phyloP scores from a whole-genome alignment of 495 filamentous ascomycete genomes.

The Pyrenula aspistea region DNA sequence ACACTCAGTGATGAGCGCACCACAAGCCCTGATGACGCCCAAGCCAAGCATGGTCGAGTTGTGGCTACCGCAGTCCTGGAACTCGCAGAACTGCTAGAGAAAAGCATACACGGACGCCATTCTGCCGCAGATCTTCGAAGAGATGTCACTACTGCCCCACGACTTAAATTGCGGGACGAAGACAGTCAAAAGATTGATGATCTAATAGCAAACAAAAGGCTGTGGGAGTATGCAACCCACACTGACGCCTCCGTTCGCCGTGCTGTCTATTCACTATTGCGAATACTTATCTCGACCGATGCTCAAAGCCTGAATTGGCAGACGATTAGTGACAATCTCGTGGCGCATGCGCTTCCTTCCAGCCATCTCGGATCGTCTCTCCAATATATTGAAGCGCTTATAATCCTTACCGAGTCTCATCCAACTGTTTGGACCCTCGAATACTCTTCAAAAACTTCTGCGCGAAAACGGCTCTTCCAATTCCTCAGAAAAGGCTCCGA shows the following conservation, averaged over 20 bases:
- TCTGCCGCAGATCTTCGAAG: neutral
- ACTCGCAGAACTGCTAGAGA: constrained; percentile 30
- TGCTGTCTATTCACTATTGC: constrained; percentile 54
- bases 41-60: constrained; percentile 73
- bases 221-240: constrained; percentile 65
- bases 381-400: constrained; percentile 53
- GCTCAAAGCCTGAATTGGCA: constrained; percentile 44
- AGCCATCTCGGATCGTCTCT: constrained; percentile 61
- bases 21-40: constrained; percentile 69
- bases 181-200: constrained; percentile 31
- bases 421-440: constrained; percentile 66
- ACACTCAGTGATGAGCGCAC: constrained; percentile 84
- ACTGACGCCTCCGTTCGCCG: constrained; percentile 62
- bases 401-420: constrained; percentile 43
- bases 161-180: neutral
- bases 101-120: constrained; percentile 5
- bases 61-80: constrained; percentile 43
- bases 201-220: constrained; percentile 49
- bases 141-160: neutral
- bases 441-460: constrained; percentile 53
- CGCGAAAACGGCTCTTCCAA: constrained; percentile 47
- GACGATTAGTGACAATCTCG: constrained; percentile 53
- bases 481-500: constrained; percentile 83
- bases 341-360: constrained; percentile 55
- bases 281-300: constrained; percentile 42